A percentile compares a stretch with the other conserved stretches of the same genome.
Evolutionary conservation across 305 asterid species (phyloP).

Genomic region (Plantago coronopus): DNA sequence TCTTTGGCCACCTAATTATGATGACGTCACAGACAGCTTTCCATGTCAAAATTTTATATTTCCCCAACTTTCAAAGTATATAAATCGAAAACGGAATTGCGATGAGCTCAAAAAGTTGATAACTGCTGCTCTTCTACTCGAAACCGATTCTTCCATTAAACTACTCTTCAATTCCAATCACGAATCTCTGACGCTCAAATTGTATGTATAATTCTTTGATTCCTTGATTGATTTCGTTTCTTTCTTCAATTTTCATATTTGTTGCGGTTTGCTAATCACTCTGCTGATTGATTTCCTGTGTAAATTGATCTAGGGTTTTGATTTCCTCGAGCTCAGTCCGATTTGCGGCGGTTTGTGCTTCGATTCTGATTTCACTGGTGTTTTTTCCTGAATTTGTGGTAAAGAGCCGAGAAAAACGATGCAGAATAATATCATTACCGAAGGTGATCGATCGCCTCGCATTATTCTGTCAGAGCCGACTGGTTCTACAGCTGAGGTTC

Average conservation of each 20-base stretch:
- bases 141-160: slow-evolving; percentile 1
- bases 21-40: background rate
- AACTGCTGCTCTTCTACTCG: background rate
- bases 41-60: background rate
- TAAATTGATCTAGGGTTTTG: slow-evolving; percentile 5
- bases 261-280: background rate
- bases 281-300: background rate
- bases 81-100: background rate
- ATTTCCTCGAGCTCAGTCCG: background rate
- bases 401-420: slow-evolving; percentile 29
- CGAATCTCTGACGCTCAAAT: background rate
- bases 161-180: background rate
- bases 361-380: background rate
- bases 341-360: background rate
- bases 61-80: background rate
- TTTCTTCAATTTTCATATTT: background rate
- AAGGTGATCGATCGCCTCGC: slow-evolving; percentile 53
- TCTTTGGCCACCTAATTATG: slow-evolving; percentile 3
- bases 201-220: background rate
- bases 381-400: slow-evolving; percentile 16
- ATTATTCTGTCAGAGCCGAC: slow-evolving; percentile 53
- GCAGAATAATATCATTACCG: slow-evolving; percentile 44
- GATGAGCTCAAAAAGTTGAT: slow-evolving; percentile 9
- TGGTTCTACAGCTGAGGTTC: slow-evolving; percentile 77
- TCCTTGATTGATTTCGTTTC: background rate